Conservation (phyloP, 495 filamentous ascomycete genomes). For the Trichoderma virens region DNA sequence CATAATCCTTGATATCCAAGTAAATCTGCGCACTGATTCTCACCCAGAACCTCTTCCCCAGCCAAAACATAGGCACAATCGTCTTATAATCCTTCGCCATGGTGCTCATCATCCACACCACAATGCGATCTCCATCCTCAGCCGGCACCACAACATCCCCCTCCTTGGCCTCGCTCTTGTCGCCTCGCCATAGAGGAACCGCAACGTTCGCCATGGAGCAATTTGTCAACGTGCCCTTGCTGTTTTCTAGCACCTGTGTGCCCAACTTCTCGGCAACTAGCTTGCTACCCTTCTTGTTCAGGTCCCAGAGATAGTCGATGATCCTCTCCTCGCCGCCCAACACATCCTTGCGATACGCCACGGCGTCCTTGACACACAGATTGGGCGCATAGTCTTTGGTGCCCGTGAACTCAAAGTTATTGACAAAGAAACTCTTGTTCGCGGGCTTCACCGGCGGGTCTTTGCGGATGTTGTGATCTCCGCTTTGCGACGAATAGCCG, state of each 20-base stretch:
- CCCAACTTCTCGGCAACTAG: constrained; percentile 53
- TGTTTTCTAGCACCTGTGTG: constrained; percentile 63
- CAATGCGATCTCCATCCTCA: constrained; percentile 30
- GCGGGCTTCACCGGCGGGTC: constrained; percentile 20
- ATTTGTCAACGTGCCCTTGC: constrained; percentile 32
- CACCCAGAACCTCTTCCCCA: constrained; percentile 56
- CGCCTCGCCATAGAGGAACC: constrained; percentile 51
- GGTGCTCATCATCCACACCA: constrained; percentile 48
- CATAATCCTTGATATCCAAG: constrained; percentile 69
- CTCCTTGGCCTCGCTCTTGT: constrained; percentile 15
- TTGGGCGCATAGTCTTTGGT: constrained; percentile 67
- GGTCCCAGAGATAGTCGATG: constrained; percentile 42
- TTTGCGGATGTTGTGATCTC: no score
- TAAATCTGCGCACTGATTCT: constrained; percentile 75
- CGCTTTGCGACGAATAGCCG: constrained; percentile 39
- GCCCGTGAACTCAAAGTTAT: constrained; percentile 69
- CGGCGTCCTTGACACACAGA: constrained; percentile 59
- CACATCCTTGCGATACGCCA: constrained; percentile 57
- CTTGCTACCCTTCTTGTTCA: constrained; percentile 55
- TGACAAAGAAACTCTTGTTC: constrained; percentile 50
- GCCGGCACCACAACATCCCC: constrained; percentile 24
- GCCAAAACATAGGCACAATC: constrained; percentile 56
- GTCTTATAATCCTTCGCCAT: constrained; percentile 57
- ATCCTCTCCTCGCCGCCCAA: constrained; percentile 71
- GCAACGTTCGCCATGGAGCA: constrained; percentile 60